Conservation (phyloP, 805 yeast genomes). For the Ogataea parapolymorpha region DNA sequence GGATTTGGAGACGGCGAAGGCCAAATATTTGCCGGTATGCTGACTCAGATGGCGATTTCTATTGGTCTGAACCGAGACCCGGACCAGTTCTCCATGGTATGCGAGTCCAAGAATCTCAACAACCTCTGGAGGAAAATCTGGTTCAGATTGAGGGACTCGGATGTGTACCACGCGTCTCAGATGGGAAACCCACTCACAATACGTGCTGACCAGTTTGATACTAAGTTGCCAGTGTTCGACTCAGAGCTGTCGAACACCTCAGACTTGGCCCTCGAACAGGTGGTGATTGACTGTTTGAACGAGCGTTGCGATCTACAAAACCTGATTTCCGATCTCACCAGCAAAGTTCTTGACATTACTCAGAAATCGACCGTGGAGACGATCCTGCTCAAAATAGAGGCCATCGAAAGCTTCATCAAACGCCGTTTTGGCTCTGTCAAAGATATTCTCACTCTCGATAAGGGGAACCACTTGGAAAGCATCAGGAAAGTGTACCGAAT, state of each 20-base stretch:
- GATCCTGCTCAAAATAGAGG: constrained; percentile 34
- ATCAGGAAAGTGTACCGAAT: constrained; percentile 23
- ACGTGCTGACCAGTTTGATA: constrained; percentile 44
- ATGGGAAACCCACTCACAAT: constrained; percentile 47
- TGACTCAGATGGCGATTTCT: constrained; percentile 63
- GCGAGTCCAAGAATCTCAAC: constrained; percentile 24
- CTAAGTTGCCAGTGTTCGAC: constrained; percentile 44
- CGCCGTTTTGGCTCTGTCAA: constrained; percentile 31
- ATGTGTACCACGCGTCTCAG: constrained; percentile 41
- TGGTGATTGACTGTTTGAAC: constrained; percentile 34
- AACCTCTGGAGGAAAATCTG: constrained; percentile 59
- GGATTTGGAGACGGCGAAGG: constrained; percentile 57
- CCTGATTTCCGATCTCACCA: constrained; percentile 34
- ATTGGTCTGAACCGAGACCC: constrained; percentile 73
- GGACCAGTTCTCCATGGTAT: constrained; percentile 36
- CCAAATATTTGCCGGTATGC: constrained; percentile 51
- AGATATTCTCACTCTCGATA: constrained; percentile 25
- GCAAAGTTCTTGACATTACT: constrained; percentile 39
- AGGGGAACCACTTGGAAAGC: constrained; percentile 20
- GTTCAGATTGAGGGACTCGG: constrained; percentile 47
- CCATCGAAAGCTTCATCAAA: constrained; percentile 36
- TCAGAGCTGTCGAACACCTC: constrained; percentile 33
- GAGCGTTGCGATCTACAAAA: constrained; percentile 32
- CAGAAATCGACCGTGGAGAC: constrained; percentile 36
- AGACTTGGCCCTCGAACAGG: constrained; percentile 41